Percentiles rank a stretch among this genome's conserved stretches.
phyloP scores from a whole-genome alignment of 371 early-diverging fungal species.

The Syncephalis plumigaleata region DNA sequence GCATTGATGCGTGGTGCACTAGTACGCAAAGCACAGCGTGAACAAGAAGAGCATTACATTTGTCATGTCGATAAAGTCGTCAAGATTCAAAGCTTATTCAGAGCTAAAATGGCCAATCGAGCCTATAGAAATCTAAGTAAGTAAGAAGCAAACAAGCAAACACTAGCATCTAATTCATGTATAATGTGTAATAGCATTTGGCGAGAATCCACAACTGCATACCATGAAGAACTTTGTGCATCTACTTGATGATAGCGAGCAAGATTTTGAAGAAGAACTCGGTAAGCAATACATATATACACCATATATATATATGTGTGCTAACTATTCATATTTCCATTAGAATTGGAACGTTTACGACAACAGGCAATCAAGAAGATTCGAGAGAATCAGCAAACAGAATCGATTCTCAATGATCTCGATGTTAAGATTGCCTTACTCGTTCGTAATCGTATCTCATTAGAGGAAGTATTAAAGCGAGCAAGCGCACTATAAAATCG shows the following conservation, averaged over 20 bases:
- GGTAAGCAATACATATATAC: slow-evolving; percentile 14
- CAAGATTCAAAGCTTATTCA: slow-evolving; percentile 69
- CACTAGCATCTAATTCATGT: neutral
- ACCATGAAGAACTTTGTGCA: slow-evolving; percentile 78
- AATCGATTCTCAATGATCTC: slow-evolving; percentile 66
- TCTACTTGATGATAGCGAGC: slow-evolving; percentile 74
- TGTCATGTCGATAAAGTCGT: slow-evolving; percentile 54
- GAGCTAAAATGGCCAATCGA: slow-evolving; percentile 57
- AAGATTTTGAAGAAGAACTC: slow-evolving; percentile 80
- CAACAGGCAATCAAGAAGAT: slow-evolving; percentile 74
- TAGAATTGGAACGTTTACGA: slow-evolving; percentile 70
- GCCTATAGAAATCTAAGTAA: slow-evolving; percentile 68
- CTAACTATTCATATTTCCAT: slow-evolving; percentile 1
- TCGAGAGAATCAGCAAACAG: slow-evolving; percentile 73
- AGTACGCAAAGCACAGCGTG: slow-evolving; percentile 30
- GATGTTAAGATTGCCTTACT: slow-evolving; percentile 95
- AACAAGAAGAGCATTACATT: slow-evolving; percentile 37
- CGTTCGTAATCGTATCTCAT: slow-evolving; percentile 86
- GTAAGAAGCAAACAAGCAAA: slow-evolving; percentile 6
- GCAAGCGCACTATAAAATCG: slow-evolving; percentile 13
- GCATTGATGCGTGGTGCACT: slow-evolving; percentile 42
- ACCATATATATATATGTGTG: neutral
- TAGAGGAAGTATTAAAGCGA: slow-evolving; percentile 76
- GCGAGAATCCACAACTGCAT: slow-evolving; percentile 55
- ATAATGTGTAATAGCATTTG: slow-evolving; percentile 24